Conservation (phyloP, 805 yeast genomes). For the Wickerhamomyces kurtzmanii region DNA sequence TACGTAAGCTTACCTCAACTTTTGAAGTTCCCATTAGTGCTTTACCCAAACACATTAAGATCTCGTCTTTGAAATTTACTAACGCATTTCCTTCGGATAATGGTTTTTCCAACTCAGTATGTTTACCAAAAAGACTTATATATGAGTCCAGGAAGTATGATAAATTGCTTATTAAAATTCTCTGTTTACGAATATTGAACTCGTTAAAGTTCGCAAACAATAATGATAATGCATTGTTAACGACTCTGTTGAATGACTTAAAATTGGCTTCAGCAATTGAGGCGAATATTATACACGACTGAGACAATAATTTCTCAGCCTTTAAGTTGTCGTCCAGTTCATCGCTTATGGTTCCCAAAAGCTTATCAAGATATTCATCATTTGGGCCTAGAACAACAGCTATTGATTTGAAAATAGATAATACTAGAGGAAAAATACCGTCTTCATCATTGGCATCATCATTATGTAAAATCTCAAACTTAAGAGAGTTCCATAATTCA, state of each 20-base stretch:
- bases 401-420: conserved; percentile 35
- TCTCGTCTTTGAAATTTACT: conserved; percentile 46
- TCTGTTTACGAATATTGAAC: conserved; percentile 44
- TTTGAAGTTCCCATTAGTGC: conserved; percentile 58
- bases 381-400: conserved; percentile 22
- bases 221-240: conserved; percentile 34
- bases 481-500: conserved; percentile 78
- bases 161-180: conserved; percentile 48
- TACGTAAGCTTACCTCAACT: conserved; percentile 59
- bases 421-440: conserved; percentile 30
- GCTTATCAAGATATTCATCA: conserved; percentile 25
- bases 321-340: conserved; percentile 47
- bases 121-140: conserved; percentile 28
- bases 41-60: conserved; percentile 59
- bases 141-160: conserved; percentile 49
- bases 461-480: conserved; percentile 80
- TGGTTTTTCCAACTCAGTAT: conserved; percentile 1
- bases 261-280: conserved; percentile 39
- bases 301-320: conserved; percentile 46
- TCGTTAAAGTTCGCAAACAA: conserved; percentile 25
- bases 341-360: conserved; percentile 27
- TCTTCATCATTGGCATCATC: conserved; percentile 41
- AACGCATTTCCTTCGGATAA: conserved; percentile 24
- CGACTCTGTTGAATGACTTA: conserved; percentile 35
- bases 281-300: conserved; percentile 52